Conservation (phyloP, 73 alveolate genomes). For the Loxodes magnus region DNA sequence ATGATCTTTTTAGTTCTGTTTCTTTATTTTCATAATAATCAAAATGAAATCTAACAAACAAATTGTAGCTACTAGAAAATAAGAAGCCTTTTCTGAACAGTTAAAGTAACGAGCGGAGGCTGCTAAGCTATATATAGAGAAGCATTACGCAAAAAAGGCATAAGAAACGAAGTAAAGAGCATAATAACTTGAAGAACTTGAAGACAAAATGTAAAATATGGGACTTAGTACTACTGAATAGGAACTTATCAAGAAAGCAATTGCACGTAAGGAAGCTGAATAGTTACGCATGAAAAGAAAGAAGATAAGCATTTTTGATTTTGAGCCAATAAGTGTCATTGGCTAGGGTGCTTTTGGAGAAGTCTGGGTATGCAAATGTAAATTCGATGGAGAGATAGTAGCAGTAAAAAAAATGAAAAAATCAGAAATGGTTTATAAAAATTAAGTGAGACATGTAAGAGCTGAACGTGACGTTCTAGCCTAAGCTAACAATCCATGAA, state of each 20-base stretch:
- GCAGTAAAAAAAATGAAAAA: slow-evolving; percentile 54
- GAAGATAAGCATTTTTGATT: slow-evolving; percentile 18
- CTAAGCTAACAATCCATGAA: slow-evolving; percentile 30
- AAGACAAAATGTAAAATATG: background rate
- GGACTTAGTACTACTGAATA: background rate
- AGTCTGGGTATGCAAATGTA: slow-evolving; percentile 47
- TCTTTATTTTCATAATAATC: no score
- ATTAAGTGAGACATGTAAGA: slow-evolving; percentile 40
- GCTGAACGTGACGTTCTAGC: slow-evolving; percentile 78
- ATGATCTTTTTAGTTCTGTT: no score
- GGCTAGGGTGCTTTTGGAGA: slow-evolving; percentile 86
- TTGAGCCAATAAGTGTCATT: slow-evolving; percentile 46
- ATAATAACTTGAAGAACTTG: background rate
- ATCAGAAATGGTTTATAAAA: slow-evolving; percentile 54
- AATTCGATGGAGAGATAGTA: slow-evolving; percentile 21
- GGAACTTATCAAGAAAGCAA: background rate
- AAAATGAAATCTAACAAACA: no score
- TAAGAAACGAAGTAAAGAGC: background rate
- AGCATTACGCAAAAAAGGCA: background rate
- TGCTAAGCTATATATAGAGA: background rate
- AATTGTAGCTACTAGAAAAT: no score
- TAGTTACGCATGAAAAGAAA: background rate
- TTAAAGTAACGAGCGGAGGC: no score
- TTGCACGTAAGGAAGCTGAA: background rate
- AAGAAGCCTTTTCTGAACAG: no score